Base-by-base conservation (phyloP, 2,329 filamentous ascomycete species). In the Blastomyces parvus region DNA sequence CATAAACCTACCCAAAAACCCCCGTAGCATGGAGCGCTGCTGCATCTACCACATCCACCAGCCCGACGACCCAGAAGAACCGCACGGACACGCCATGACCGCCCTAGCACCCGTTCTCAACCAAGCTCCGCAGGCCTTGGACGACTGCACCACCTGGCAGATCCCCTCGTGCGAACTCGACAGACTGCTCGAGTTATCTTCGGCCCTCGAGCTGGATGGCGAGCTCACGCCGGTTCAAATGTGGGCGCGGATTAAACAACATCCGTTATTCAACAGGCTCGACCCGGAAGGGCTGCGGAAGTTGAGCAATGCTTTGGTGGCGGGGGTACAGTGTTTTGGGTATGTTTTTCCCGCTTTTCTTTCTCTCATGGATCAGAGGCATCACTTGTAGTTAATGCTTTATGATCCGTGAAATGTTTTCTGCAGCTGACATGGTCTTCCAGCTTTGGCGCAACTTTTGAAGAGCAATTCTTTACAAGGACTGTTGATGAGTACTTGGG, bases 211-310 rank as follows among this genome's bases (percentile, higher is more conserved):
- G 27, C 65, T 72, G 8, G 66, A 67, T 13, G 73, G 71, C 11
- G 76, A 78, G 63, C 68, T 78, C 58, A 78, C 76, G 3, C 76
- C 76, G 0, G 69, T 77, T 9, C 75, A 78, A 62, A 74, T 74
- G 1, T 78, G 77, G 77, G 69, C 72, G 55, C 64, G 69, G 27
- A 70, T 79, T 25, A 72, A 72, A 6, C 60, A 64, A 4, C 71
- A 72, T 60, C 74, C 74, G 0, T 66, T 70, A 0, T 77, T 77
- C 38, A 66, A 68, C 1, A 67, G 65, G 0, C 63, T 78, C 3
- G 70, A 74, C 50, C 59, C 71, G 14, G 64, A 69, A 11, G 65
- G 63, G 6, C 63, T 78, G 6, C 63, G 67, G 11, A 63, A 48
- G 0, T 64, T 79, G 27, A 70, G 70, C 33, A 64, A 69, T 25